A percentile compares a stretch with the other conserved stretches of the same genome.
Conservation (phyloP, 2,329 filamentous ascomycete species). For the Paracamarosporium sp. region DNA sequence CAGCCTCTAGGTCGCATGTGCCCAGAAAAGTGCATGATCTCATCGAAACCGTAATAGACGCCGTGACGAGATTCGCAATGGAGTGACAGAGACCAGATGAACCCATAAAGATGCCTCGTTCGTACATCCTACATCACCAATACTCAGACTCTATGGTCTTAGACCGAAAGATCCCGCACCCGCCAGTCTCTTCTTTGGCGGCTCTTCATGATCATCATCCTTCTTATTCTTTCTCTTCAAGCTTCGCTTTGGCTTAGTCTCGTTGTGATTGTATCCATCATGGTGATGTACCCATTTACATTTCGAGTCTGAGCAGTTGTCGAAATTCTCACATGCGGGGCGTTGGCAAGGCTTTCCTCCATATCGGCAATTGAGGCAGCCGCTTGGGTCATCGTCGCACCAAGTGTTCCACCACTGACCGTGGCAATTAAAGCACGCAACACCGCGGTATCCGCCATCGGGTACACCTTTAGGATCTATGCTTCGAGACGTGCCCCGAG, state of each 20-base stretch:
- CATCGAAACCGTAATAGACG: too few relatives aligned
- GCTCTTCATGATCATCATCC: constrained; percentile 1
- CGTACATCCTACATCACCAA: neutral
- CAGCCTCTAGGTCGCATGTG: too few relatives aligned
- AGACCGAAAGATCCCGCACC: too few relatives aligned
- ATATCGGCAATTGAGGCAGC: neutral
- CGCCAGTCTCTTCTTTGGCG: neutral
- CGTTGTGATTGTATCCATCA: neutral
- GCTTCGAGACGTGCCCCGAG: neutral
- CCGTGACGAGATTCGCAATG: too few relatives aligned
- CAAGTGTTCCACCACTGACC: neutral
- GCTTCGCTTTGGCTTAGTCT: neutral
- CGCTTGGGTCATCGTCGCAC: constrained; percentile 1
- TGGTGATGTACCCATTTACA: constrained; percentile 1
- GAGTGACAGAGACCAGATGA: too few relatives aligned
- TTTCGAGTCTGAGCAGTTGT: neutral
- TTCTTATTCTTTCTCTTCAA: constrained; percentile 1
- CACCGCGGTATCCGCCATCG: neutral
- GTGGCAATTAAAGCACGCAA: neutral
- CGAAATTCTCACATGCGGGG: neutral
- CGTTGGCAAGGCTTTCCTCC: neutral
- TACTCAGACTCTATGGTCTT: too few relatives aligned
- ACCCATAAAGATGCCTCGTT: neutral
- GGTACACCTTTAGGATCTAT: neutral
- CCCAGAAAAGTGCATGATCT: too few relatives aligned